Evolutionary conservation across 768 basidiomycete genomes (phyloP).

Genomic region (Russula abietina): DNA sequence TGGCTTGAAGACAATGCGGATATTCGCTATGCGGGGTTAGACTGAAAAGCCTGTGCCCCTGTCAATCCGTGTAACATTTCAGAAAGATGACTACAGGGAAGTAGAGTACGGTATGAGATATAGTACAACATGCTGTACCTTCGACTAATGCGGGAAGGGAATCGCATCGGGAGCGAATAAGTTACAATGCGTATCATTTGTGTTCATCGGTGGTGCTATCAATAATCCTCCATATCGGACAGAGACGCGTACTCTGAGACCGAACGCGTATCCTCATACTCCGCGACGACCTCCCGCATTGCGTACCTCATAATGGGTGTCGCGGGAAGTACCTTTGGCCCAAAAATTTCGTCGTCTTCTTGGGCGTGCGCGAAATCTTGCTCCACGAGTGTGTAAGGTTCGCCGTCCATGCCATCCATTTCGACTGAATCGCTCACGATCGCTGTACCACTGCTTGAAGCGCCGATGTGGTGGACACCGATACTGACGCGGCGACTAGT

Average conservation of each 20-base stretch:
- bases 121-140: not conserved
- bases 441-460: slow-evolving; percentile 26
- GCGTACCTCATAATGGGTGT: slow-evolving; percentile 81
- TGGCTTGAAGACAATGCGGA: slow-evolving; percentile 92
- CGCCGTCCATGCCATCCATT: slow-evolving; percentile 36
- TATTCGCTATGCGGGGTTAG: slow-evolving; percentile 74
- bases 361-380: slow-evolving; percentile 40
- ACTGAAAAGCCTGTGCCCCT: slow-evolving; percentile 25
- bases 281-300: slow-evolving; percentile 77
- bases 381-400: slow-evolving; percentile 34
- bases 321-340: slow-evolving; percentile 69
- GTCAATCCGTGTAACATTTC: not conserved
- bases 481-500: slow-evolving; percentile 26
- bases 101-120: slow-evolving; percentile 10
- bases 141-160: not conserved
- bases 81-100: not conserved
- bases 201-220: slow-evolving; percentile 11
- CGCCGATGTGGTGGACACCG: slow-evolving; percentile 22
- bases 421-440: slow-evolving; percentile 27
- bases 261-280: slow-evolving; percentile 72
- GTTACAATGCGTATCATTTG: slow-evolving; percentile 12
- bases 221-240: slow-evolving; percentile 74
- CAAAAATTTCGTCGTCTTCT: slow-evolving; percentile 51
- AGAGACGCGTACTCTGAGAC: slow-evolving; percentile 76
- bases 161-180: slow-evolving; percentile 6